Percentiles rank a stretch among this genome's conserved stretches.
These are phyloP conservation scores for Thielaviopsis ethacetica DNA, from an alignment of 2,329 filamentous ascomycete genomes.

Conservation along the genomic window DNA sequence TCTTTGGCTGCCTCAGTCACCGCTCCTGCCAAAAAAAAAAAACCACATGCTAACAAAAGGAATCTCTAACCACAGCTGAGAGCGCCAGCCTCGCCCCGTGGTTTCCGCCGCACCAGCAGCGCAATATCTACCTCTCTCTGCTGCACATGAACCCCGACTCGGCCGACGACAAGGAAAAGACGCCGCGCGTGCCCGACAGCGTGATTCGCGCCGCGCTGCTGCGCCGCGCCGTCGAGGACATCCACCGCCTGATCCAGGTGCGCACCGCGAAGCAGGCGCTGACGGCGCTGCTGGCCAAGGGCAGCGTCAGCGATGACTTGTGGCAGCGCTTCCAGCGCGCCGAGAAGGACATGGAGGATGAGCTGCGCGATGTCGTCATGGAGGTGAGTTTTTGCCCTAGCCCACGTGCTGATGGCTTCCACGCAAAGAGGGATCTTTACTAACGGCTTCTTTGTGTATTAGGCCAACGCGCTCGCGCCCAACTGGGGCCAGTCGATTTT, in stretches of 20 bases:
- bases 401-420: background rate
- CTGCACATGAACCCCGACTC: conserved; percentile 56
- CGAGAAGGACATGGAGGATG: conserved; percentile 95
- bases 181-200: conserved; percentile 58
- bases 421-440: background rate
- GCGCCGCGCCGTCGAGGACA: conserved; percentile 80
- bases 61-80: conserved; percentile 34
- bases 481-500: conserved; percentile 93
- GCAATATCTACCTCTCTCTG: conserved; percentile 87
- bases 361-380: conserved; percentile 81
- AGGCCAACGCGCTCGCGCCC: conserved; percentile 81
- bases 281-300: conserved; percentile 66
- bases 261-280: conserved; percentile 79
- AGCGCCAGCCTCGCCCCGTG: conserved; percentile 79
- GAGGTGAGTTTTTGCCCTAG: conserved; percentile 43
- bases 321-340: conserved; percentile 85
- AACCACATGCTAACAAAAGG: conserved; percentile 1
- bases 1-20: conserved; percentile 12
- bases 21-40: conserved; percentile 8
- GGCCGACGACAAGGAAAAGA: conserved; percentile 55
- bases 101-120: conserved; percentile 81
- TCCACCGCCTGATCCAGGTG: conserved; percentile 78
- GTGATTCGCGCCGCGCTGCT: conserved; percentile 78
- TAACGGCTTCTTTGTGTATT: background rate
- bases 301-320: conserved; percentile 88